Conservation (phyloP, 495 filamentous ascomycete genomes). For the Penicillium macrosclerotiorum region DNA sequence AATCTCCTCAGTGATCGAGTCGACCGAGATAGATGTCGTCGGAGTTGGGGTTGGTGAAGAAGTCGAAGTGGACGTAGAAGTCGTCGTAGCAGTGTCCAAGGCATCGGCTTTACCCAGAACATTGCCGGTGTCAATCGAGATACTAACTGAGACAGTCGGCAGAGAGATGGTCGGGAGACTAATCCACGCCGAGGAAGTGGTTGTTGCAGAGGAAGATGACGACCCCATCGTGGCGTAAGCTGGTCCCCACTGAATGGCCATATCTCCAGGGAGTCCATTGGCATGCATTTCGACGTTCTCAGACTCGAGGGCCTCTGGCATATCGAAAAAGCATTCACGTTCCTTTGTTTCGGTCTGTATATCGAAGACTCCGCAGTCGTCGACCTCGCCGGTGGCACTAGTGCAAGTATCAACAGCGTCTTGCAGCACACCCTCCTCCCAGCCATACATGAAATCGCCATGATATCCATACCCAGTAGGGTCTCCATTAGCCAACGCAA, state of each 20-base stretch:
- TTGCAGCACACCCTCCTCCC: conserved; percentile 56
- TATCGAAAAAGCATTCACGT: conserved; percentile 42
- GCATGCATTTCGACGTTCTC: conserved; percentile 36
- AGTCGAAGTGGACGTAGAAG: conserved; percentile 11
- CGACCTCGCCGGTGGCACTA: conserved; percentile 49
- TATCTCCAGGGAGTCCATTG: conserved; percentile 51
- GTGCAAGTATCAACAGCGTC: conserved; percentile 48
- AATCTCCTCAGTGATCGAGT: conserved; percentile 32
- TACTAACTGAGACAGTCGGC: conserved; percentile 11
- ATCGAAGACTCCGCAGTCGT: conserved; percentile 59
- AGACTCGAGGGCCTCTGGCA: conserved; percentile 39
- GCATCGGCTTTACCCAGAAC: conserved; percentile 2
- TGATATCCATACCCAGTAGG: conserved; percentile 79
- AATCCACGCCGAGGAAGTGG: conserved; percentile 5
- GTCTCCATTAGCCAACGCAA: conserved; percentile 83
- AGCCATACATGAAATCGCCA: conserved; percentile 82
- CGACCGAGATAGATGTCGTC: conserved; percentile 23
- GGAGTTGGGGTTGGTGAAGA: conserved; percentile 24
- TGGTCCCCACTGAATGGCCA: conserved; percentile 52
- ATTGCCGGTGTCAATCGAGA: conserved; percentile 8
- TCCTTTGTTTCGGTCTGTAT: conserved; percentile 45
- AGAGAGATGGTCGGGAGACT: conserved; percentile 4
- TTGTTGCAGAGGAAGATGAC: conserved; percentile 4
- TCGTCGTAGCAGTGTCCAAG: conserved; percentile 2
- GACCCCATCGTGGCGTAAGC: conserved; percentile 39